Base-by-base conservation (phyloP, 2,329 filamentous ascomycete species). In the Knufia petricola region DNA sequence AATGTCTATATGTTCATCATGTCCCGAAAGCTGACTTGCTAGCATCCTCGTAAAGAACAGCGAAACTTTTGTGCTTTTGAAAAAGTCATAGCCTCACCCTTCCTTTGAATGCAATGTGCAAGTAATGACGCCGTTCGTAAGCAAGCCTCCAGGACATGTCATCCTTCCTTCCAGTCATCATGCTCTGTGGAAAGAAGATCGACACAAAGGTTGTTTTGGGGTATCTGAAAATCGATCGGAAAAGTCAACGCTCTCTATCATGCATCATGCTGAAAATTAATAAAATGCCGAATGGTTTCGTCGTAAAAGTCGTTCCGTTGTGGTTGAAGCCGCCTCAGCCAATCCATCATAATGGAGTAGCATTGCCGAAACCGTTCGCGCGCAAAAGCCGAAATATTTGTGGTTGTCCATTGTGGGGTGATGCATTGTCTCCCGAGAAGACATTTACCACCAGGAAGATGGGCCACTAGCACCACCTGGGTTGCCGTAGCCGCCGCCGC, bases 201-300 rank as follows among this genome's bases (percentile, higher is more conserved):
- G 65, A 70, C 63, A 62, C 69, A 63, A 61, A 47, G 37, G 24
- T 31, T 28, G 19, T 47, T 59, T 59, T 61, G 61, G 67, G 68
- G 68, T 71, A 71, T 71, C 68, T 69, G 67, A 60, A 68, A 69
- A 63, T 65, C 64, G 65, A 64, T 61, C 60, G 63, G 64, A 66
- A 66, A 67, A 66, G 62, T 64, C 66, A 73, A 71, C 69, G 70
- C 70, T 70, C 66, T 73, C 70, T 73, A 73, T 72, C 65, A 68
- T 69, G 64, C 66, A 54, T 65, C 65, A 68, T 67, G 66, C 66
- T 68, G 65, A 54, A 59, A 57, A 49, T 57, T 52, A 53, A 58
- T 61, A 60, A 58, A 59, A 59, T 55, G 53, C 38, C 20, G 32
- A 51, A 48, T 42, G 31, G 50, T 41, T 48, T 48, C 38, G 49